These are phyloP conservation scores for Fibroporia radiculosa DNA, from an alignment of 768 basidiomycete genomes.

Conservation along the genomic window DNA sequence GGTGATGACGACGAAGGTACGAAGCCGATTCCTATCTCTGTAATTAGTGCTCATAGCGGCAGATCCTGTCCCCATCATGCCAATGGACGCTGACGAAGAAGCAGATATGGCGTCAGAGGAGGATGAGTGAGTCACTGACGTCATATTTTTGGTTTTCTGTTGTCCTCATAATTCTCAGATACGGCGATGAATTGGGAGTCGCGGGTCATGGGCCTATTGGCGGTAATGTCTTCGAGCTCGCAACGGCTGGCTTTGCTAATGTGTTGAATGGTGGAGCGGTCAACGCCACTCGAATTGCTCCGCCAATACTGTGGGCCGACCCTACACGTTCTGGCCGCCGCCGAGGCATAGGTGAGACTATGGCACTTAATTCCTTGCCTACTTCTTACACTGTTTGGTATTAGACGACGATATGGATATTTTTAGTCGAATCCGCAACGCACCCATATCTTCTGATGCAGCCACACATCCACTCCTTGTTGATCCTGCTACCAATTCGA, in stretches of 20 bases:
- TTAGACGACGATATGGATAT: conserved; percentile 50
- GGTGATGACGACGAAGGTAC: conserved; percentile 49
- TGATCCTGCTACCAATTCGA: conserved; percentile 43
- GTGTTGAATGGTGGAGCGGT: conserved; percentile 31
- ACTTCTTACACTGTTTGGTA: conserved; percentile 14
- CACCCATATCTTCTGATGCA: conserved; percentile 49
- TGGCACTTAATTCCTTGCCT: background rate
- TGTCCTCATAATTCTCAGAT: conserved; percentile 14
- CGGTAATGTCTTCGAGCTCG: conserved; percentile 42
- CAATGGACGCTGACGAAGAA: conserved; percentile 24
- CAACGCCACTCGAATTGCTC: conserved; percentile 30
- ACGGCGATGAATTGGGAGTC: conserved; percentile 26
- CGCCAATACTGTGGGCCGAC: conserved; percentile 20
- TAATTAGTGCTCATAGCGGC: background rate
- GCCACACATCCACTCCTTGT: conserved; percentile 78
- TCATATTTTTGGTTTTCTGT: background rate
- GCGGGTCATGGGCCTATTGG: conserved; percentile 18
- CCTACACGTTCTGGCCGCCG: conserved; percentile 47
- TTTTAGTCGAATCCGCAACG: conserved; percentile 55
- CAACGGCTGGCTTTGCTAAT: conserved; percentile 40
- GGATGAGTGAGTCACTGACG: conserved; percentile 19
- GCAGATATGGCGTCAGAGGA: conserved; percentile 24
- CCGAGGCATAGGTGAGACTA: conserved; percentile 35
- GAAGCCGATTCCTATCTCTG: background rate
- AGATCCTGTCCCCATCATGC: conserved; percentile 21